Conservation (phyloP, 106 monocot species). For the Dioscorea zingiberensis region DNA sequence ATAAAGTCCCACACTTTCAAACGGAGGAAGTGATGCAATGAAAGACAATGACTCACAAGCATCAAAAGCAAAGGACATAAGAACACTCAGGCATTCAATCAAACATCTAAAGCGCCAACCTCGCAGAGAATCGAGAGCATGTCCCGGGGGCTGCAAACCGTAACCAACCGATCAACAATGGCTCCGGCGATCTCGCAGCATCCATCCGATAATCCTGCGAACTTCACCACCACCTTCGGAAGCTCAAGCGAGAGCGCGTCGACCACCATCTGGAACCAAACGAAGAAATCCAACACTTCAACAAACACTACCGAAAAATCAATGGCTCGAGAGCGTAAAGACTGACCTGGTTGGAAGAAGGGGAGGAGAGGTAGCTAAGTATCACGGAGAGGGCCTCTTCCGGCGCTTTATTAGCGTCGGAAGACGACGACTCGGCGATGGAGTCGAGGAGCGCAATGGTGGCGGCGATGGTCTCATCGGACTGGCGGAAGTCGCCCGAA, state of each 20-base stretch:
- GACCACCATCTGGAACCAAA: constrained; percentile 44
- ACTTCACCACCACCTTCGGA: constrained; percentile 55
- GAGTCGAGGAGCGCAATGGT: constrained; percentile 37
- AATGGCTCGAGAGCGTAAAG: background rate
- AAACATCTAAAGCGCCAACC: constrained; percentile 18
- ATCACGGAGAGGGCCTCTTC: constrained; percentile 50
- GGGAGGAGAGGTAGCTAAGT: constrained; percentile 36
- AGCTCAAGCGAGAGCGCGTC: constrained; percentile 68
- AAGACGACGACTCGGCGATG: constrained; percentile 20
- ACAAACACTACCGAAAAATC: background rate
- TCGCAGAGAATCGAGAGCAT: constrained; percentile 80
- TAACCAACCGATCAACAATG: constrained; percentile 49
- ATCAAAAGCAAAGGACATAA: too few species aligned
- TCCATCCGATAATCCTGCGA: constrained; percentile 44
- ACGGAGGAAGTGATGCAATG: too few species aligned
- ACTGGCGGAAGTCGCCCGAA: constrained; percentile 22
- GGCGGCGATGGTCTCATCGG: constrained; percentile 31
- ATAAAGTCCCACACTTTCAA: too few species aligned
- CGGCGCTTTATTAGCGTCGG: constrained; percentile 11
- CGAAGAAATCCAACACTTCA: background rate
- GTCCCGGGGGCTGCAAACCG: constrained; percentile 66
- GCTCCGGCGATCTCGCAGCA: constrained; percentile 32
- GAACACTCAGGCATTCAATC: too few species aligned
- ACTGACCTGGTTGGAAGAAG: constrained; percentile 53
- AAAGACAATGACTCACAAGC: too few species aligned